These are phyloP conservation scores for Atkinsonella hypoxylon DNA, from an alignment of 2,329 filamentous ascomycete species.

Conservation along the genomic window DNA sequence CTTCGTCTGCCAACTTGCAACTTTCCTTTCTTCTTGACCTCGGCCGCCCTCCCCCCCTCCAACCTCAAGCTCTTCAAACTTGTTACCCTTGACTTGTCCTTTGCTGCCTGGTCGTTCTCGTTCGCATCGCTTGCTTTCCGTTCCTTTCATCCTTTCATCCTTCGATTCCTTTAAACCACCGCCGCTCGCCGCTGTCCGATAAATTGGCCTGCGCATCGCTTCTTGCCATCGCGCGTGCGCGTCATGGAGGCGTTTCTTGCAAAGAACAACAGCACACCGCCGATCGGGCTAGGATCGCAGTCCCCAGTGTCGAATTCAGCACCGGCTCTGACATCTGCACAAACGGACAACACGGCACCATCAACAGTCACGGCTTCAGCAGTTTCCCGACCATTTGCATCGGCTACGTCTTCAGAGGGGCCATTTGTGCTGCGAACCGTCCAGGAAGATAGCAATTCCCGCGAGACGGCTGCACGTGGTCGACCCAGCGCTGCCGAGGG, in stretches of 20 bases:
- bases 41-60: neutral
- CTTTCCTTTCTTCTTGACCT: neutral
- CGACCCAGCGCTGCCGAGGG: neutral
- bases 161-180: neutral
- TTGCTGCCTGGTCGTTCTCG: neutral
- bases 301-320: conserved; percentile 1
- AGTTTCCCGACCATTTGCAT: neutral
- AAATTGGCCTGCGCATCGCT: neutral
- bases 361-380: neutral
- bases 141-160: neutral
- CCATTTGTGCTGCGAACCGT: conserved; percentile 1
- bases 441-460: neutral
- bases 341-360: neutral
- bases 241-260: conserved; percentile 7
- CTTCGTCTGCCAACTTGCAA: neutral
- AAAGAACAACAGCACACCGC: conserved; percentile 2
- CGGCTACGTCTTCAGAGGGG: conserved; percentile 1
- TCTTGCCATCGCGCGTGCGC: neutral
- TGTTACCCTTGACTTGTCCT: neutral
- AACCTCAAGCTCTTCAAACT: neutral
- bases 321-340: neutral
- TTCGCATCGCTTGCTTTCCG: neutral
- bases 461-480: neutral
- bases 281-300: conserved; percentile 1
- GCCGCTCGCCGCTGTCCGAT: neutral